Percentiles rank a stretch among this genome's conserved stretches.
Evolutionary conservation across 2,329 filamentous ascomycete species (phyloP).

Genomic region (Gnomoniopsis sp.): DNA sequence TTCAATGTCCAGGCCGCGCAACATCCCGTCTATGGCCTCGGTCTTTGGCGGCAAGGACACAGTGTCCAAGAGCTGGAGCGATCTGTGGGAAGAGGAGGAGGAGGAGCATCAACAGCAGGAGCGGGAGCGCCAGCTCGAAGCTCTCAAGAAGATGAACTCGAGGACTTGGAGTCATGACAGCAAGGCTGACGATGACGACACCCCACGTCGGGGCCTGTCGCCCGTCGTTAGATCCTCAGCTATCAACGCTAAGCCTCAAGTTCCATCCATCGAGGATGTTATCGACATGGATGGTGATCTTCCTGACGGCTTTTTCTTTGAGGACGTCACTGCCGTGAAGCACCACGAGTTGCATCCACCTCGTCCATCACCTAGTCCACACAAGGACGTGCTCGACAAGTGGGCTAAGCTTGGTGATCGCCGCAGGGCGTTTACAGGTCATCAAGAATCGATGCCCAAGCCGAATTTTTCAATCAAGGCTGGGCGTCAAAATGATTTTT

Average conservation of each 20-base stretch:
- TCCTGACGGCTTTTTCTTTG: conserved; percentile 70
- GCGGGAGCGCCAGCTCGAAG: conserved; percentile 54
- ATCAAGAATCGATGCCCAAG: conserved; percentile 41
- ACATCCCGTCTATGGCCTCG: conserved; percentile 68
- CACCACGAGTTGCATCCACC: conserved; percentile 24
- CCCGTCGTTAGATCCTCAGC: conserved; percentile 38
- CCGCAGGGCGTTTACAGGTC: conserved; percentile 62
- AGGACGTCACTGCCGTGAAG: conserved; percentile 52
- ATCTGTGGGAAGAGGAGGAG: conserved; percentile 91
- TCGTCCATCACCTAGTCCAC: conserved; percentile 64
- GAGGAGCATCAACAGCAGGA: conserved; percentile 71
- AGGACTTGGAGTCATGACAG: conserved; percentile 78
- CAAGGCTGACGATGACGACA: conserved; percentile 47
- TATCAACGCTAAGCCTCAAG: conserved; percentile 35
- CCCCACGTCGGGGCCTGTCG: conserved; percentile 39
- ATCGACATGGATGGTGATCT: conserved; percentile 61
- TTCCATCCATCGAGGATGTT: conserved; percentile 33
- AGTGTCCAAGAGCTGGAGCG: conserved; percentile 98
- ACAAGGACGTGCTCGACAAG: conserved; percentile 68
- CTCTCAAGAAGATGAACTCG: conserved; percentile 65
- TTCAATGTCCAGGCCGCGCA: conserved; percentile 71
- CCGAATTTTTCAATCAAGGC: conserved; percentile 40
- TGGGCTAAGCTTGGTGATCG: conserved; percentile 87
- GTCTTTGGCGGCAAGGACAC: conserved; percentile 76
- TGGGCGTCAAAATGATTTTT: conserved; percentile 41